Conservation (phyloP, 306 rosid genomes). For the Ochetophila trinervis region DNA sequence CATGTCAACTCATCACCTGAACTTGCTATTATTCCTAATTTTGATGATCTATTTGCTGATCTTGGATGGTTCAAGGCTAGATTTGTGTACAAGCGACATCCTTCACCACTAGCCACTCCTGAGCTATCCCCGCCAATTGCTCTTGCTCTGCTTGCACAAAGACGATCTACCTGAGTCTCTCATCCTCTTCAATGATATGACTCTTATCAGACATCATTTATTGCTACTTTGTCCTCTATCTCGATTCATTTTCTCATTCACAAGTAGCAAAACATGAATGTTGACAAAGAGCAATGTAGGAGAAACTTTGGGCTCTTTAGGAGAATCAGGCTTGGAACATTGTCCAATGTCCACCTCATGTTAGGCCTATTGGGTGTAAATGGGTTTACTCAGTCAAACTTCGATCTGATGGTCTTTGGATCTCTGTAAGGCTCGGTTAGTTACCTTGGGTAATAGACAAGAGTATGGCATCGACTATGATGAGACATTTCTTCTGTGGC, state of each 20-base stretch:
- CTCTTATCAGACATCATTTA: too few relatives aligned
- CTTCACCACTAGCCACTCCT: too few relatives aligned
- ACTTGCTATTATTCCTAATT: background rate
- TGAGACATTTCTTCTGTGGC: background rate
- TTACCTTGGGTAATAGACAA: background rate
- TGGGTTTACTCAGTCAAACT: background rate
- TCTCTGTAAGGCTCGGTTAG: background rate
- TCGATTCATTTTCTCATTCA: background rate
- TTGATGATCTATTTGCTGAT: background rate
- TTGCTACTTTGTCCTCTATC: too few relatives aligned
- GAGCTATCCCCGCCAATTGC: background rate
- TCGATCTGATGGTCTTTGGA: background rate
- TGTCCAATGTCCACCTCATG: background rate
- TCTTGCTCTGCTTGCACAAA: background rate
- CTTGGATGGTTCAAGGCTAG: background rate
- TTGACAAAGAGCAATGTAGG: background rate
- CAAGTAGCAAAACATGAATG: background rate
- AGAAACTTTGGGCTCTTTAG: background rate
- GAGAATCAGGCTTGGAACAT: conserved; percentile 5
- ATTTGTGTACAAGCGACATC: too few relatives aligned
- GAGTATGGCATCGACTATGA: background rate
- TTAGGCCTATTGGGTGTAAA: too few relatives aligned
- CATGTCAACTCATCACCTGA: background rate
- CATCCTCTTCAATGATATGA: background rate
- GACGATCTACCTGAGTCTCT: background rate